Base-by-base conservation (phyloP, 768 basidiomycete genomes). In the Cystofilobasidium capitatum region DNA sequence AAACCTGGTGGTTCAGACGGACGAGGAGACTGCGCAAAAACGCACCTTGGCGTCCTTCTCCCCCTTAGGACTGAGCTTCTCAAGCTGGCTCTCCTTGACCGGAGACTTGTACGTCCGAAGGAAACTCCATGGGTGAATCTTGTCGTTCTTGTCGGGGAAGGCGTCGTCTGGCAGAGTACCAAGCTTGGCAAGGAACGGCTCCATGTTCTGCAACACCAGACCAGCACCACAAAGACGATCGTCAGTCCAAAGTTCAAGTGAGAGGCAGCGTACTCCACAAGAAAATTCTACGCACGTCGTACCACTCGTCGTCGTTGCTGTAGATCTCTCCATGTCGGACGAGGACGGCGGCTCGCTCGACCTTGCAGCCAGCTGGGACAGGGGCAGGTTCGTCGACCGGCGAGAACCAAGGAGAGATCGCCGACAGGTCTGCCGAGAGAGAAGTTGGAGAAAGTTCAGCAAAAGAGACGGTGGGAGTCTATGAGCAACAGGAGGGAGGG, bases 281-380 rank as follows among this genome's bases (percentile, higher is more conserved):
- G 42, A 44, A 22, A 12, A 44, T 5, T 12, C 26, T 14, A 9
- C 55, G 26, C 22, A 42, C 58, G 24, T 61, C 59, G 39, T 44
- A 44, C 40, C 42, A 61, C 26, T 61, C 59, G 40, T 61, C 59
- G 42, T 61, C 59, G 71, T 79, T 79, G 20, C 75, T 76, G 65
- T 73, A 63, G 47, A 79, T 79, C 54, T 72, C 71, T 6, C 73
- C 72, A 71, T 79, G 79, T 37, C 79, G 74, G 37, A 78, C 72
- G 37, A 79, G 72, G n/a, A 79, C 62, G 0, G 75, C 71, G 0
- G 77, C 77, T 0, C 74, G 71, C 3, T 71, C 71, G 36, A 79
- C 72, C 4, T 63, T 70, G 70, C 77, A 78, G 26, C 61, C 37
- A 0, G 69, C 33, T 17, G 79, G 79, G 1, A 78, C 72, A 0